Base-by-base conservation (phyloP, 2,329 filamentous ascomycete genomes). In the Cytospora piceae region DNA sequence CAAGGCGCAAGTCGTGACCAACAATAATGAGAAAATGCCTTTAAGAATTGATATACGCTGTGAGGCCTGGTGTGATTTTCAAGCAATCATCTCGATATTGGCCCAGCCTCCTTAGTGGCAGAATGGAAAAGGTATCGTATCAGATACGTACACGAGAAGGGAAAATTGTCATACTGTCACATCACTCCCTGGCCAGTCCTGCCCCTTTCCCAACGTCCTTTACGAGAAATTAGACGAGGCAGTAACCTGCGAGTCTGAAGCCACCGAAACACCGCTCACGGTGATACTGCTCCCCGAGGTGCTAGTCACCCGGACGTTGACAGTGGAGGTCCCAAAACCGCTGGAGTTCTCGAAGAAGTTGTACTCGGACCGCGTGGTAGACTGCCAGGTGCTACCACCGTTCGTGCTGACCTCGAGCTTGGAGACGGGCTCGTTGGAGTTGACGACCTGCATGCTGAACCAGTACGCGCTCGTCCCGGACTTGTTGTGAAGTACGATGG, bases 311-410 rank as follows among this genome's bases (percentile, higher is more conserved):
- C 80, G 81, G 42, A 90, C 79, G 69, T 84, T 80, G 1, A 89
- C 84, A 3, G 74, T 81, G 11, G 79, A 74, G 0, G 80, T 81
- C 0, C 85, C 84, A 70, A 86, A 88, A 0, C 87, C 87, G 65
- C 79, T 77, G 0, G 77, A 65, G 70, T 87, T 81, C 79, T 89
- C 82, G 55, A 90, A 90, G 77, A 82, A 90, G 79, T 90, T 85
- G 74, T 87, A 87, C 32, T 77, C 74, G 64, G 80, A 74, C 57
- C 87, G 79, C 2, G 77, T 79, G 0, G 87, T 88, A n/a, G 73
- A 58, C 74, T 82, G 74, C 87, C 87, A 90, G 17, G 83, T 85
- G 61, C 70, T 79, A 22, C 87, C 87, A 14, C 83, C 81, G 71
- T 90, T 83, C 22, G 80, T 85, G 66, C 83, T 86, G 65, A 90